phyloP scores from a whole-genome alignment of 2,329 filamentous ascomycete species.

The Chlorencoelia australis region DNA sequence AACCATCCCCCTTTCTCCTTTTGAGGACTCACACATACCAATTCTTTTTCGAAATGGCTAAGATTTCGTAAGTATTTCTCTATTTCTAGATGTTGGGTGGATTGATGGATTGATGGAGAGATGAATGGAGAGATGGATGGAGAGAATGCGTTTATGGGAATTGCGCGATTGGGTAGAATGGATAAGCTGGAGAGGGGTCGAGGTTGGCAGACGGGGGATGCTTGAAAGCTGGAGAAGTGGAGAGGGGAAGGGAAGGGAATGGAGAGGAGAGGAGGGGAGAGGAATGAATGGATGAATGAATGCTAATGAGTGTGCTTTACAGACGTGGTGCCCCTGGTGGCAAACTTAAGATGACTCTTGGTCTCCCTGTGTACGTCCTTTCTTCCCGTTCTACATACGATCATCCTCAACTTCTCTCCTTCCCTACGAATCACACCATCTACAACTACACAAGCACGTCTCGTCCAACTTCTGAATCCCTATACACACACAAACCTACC shows the following conservation, averaged over 20 bases:
- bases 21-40: slow-evolving; percentile 30
- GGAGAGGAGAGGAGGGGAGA: neutral
- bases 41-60: slow-evolving; percentile 56
- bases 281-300: neutral
- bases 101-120: slow-evolving; percentile 1
- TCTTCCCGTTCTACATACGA: neutral
- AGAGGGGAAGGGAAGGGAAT: neutral
- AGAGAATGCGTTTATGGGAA: too few species aligned
- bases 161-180: too few species aligned
- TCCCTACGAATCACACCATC: too few species aligned
- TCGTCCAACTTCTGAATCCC: slow-evolving; percentile 7
- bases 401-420: too few species aligned
- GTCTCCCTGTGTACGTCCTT: slow-evolving; percentile 92
- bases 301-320: slow-evolving; percentile 17
- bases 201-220: neutral
- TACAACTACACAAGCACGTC: slow-evolving; percentile 24
- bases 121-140: slow-evolving; percentile 1
- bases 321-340: slow-evolving; percentile 91
- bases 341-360: slow-evolving; percentile 99
- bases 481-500: neutral
- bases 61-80: slow-evolving; percentile 46
- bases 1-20: slow-evolving; percentile 19
- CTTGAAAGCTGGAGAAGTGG: neutral
- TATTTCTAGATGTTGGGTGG: slow-evolving; percentile 8
- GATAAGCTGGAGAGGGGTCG: neutral